Conservation (phyloP, 2,329 filamentous ascomycete species). For the Trichophyton equinum region DNA sequence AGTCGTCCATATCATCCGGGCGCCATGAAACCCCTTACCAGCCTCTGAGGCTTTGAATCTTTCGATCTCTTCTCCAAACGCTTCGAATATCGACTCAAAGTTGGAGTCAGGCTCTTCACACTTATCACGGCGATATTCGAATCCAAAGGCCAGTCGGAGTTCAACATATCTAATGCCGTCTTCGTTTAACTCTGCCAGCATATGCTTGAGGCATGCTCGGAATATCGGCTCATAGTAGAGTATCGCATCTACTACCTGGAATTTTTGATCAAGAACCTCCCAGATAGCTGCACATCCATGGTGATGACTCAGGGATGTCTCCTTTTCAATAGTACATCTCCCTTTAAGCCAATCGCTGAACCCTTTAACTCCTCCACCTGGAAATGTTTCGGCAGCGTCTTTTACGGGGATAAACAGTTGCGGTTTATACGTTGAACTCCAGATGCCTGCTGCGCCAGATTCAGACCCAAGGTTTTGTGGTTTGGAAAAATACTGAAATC, state of each 20-base stretch:
- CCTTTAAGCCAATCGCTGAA: conserved; percentile 68
- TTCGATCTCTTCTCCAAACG: conserved; percentile 66
- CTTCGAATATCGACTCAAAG: conserved; percentile 56
- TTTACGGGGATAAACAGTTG: conserved; percentile 46
- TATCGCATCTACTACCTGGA: conserved; percentile 61
- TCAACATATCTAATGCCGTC: conserved; percentile 82
- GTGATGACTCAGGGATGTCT: conserved; percentile 68
- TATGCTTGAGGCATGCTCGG: conserved; percentile 58
- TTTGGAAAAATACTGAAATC: conserved; percentile 48
- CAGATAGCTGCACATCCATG: conserved; percentile 74
- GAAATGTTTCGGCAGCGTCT: conserved; percentile 59
- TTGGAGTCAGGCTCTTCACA: conserved; percentile 54
- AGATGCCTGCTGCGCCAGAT: conserved; percentile 43
- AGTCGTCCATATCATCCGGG: conserved; percentile 72
- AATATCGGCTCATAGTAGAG: conserved; percentile 87
- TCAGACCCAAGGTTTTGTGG: conserved; percentile 13
- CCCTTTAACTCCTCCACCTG: conserved; percentile 53
- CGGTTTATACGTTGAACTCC: conserved; percentile 48
- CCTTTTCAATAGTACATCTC: conserved; percentile 57
- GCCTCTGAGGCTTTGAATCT: conserved; percentile 59
- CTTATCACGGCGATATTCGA: conserved; percentile 52
- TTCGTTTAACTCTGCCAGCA: conserved; percentile 57
- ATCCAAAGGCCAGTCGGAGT: conserved; percentile 61
- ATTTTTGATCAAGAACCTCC: conserved; percentile 65
- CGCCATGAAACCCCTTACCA: conserved; percentile 69